Evolutionary conservation across 805 yeast genomes (phyloP).

Genomic region (Hanseniaspora valbyensis): DNA sequence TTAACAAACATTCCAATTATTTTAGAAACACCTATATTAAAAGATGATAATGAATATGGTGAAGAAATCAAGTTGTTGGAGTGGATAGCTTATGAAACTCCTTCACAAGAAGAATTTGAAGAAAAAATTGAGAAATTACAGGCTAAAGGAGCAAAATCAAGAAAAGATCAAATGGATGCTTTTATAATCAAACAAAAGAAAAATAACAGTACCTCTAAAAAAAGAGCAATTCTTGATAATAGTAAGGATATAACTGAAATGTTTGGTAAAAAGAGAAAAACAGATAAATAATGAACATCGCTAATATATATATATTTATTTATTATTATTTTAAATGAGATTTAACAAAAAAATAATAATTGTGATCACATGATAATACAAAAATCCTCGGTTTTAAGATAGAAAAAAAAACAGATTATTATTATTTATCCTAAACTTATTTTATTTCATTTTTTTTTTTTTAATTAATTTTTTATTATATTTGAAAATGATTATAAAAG

Average conservation of each 20-base stretch:
- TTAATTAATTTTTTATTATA: too few species aligned
- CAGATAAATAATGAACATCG: not conserved
- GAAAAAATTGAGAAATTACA: conserved; percentile 41
- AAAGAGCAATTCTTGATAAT: conserved; percentile 2
- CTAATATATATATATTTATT: not conserved
- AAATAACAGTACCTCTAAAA: conserved; percentile 23
- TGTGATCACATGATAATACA: too few species aligned
- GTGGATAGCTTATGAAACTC: conserved; percentile 42
- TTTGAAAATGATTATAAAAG: too few species aligned
- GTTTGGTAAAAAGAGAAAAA: not conserved
- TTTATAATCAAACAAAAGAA: conserved; percentile 43
- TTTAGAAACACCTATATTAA: conserved; percentile 70
- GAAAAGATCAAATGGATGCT: conserved; percentile 58
- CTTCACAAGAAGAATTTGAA: conserved; percentile 40
- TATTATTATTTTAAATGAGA: too few species aligned
- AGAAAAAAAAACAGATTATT: too few species aligned
- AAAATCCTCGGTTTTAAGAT: too few species aligned
- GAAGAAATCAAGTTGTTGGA: conserved; percentile 74
- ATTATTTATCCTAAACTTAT: too few species aligned
- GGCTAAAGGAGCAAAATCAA: conserved; percentile 52
- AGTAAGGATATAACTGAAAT: not conserved
- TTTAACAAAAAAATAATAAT: too few species aligned
- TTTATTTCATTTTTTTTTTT: too few species aligned
- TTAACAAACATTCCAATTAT: conserved; percentile 64
- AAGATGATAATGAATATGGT: conserved; percentile 59